Evolutionary conservation across 495 filamentous ascomycete species (phyloP), one percentile per base, ranked within the genome.

Genomic region (Talaromyces proteolyticus): DNA sequence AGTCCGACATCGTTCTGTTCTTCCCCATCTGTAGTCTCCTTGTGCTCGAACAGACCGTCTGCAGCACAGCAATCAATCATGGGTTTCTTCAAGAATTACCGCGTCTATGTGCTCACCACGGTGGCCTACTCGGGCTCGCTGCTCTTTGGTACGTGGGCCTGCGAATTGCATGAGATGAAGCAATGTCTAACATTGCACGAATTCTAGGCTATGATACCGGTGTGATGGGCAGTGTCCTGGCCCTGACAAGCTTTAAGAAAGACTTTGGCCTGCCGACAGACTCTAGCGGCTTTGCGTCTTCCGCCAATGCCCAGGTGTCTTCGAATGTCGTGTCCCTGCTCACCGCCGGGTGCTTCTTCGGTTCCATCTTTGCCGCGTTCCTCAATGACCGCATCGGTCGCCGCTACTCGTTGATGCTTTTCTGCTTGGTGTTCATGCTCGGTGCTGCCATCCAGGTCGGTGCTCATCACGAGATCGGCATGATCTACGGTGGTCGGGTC

Each of bases 301-400:
- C 45, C 1, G 24, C 59, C 25, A 80, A 77, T 43, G 65, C 71
- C 6, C 52, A 71, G 16, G 65, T 79, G 12, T 65, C 75, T 4
- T 77, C 75, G 17, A 82, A 82, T 46, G 74, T 82, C 36, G 79
- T 81, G 12, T 83, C 81, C 45, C 70, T 84, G 19, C 66, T 85
- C 19, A 79, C 78, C 53, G 83, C 82, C 3, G 83, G 84, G 34
- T 82, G 80, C 53, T 86, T 86, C 70, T 87, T 85, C 61, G 83
- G 83, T 43, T 74, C 81, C 12, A 69, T 85, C 19, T 67, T 77
- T 17, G 81, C 79, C 12, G 84, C 82, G 44, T 70, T 57, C 43
- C 69, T 78, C 50, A 80, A 75, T 43, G 75, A 82, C 54, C 77
- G 64, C 24, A 59, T 85, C 11, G 85, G 84, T 19, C 76, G 84